These are phyloP conservation scores for Dacryopinax spathularia DNA, from an alignment of 768 basidiomycete genomes.

Conservation along the genomic window DNA sequence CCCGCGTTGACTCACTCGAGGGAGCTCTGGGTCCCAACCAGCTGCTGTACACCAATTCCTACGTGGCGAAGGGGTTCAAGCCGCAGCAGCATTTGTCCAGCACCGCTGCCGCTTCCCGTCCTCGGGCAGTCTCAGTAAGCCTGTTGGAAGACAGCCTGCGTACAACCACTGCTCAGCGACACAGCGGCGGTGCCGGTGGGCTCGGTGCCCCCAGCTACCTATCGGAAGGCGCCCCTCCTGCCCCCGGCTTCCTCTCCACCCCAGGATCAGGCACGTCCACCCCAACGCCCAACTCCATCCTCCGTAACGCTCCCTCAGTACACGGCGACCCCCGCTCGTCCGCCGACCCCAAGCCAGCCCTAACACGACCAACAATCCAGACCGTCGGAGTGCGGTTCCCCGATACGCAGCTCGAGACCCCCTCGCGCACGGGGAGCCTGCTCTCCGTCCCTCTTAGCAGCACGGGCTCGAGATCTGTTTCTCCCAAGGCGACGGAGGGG, in stretches of 20 bases:
- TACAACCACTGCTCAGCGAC: constrained; percentile 8
- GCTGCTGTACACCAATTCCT: constrained; percentile 35
- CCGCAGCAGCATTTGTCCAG: constrained; percentile 48
- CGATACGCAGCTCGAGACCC: constrained; percentile 12
- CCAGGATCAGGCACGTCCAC: not conserved
- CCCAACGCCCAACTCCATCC: constrained; percentile 9
- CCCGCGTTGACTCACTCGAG: constrained; percentile 44
- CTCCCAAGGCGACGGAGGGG: constrained; percentile 64
- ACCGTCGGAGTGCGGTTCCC: constrained; percentile 40
- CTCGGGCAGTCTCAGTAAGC: constrained; percentile 80
- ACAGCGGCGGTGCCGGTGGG: no score
- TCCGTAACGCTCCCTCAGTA: constrained; percentile 5
- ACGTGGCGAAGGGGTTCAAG: constrained; percentile 56
- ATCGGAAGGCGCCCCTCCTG: constrained; percentile 3
- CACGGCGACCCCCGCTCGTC: not conserved
- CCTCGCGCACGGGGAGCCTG: constrained; percentile 29
- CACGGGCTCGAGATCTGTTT: constrained; percentile 48
- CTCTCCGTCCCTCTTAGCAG: constrained; percentile 39
- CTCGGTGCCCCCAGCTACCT: not conserved
- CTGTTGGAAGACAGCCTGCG: constrained; percentile 7
- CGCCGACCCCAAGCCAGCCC: constrained; percentile 15
- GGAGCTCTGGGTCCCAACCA: constrained; percentile 39
- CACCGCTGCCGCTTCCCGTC: constrained; percentile 36
- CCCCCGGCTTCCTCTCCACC: constrained; percentile 4
- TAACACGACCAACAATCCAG: constrained; percentile 49